Base-by-base conservation (phyloP, 441 rosid species). In the Theobroma grandiflorum region DNA sequence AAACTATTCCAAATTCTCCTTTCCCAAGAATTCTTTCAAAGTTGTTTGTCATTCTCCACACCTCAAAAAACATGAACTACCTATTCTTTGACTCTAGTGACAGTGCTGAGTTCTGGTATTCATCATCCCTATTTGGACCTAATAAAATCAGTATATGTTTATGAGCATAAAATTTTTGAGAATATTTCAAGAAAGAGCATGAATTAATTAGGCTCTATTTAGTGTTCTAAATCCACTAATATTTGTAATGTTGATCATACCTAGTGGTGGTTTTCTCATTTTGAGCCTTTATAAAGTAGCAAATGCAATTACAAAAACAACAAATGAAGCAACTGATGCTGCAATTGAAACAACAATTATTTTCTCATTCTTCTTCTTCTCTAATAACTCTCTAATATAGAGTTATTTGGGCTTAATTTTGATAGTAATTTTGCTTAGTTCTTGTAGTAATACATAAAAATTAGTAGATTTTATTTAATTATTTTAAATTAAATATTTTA, bases 1-100 rank as follows among this genome's bases (percentile, higher is more conserved):
- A 85, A 42, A 83, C 91, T 9, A 78, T 79, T 76, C 89, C 88
- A 47, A 84, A 86, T 50, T 82, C 86, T 76, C 88, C 88, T 63
- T 82, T 69, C 0, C 91, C 90, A 16, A 87, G 67, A 65, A 78
- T 58, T 6, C 15, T 81, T 40, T 72, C 62, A 2, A 89, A 87
- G 71, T 86, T 87, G 69, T 80, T 83, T 3, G 88, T 84, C 8
- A 87, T 83, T n/a, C 9, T 77, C n/a, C 68, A 49, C 8, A 86
- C 66, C 38, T 85, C 85, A 4, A 88, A 68, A 61, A 83, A 86
- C 0, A 83, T 80, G 47, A 88, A 83, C 2, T 77, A 72, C 62
- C 79, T 79, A 35, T 52, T 72, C 31, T 74, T 76, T 4, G 1
- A 38, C 55, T 83, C 83, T 52, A 78, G 11, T 31, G 80, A 47